Evolutionary conservation across 129 eudicot species (phyloP), one percentile per base, ranked within the genome.

Genomic region (Flaveria trinervia): DNA sequence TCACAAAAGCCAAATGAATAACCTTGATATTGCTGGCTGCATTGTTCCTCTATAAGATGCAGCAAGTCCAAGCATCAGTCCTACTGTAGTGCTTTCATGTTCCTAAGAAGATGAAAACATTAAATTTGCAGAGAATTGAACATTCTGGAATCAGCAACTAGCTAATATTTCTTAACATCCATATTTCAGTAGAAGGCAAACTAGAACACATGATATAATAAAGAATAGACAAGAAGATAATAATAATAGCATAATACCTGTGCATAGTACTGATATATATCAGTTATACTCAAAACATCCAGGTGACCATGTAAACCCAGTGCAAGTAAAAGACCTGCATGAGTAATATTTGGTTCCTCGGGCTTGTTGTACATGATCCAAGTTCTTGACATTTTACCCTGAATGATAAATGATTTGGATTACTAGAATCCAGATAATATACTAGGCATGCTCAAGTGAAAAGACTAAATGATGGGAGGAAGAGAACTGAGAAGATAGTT

Each of bases 1-100:
- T 16, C 39, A 70, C 71, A 62, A 62, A 71, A 50, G 43, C 48
- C 55, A 50, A 30, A 49, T 22, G 56, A 44, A 57, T 36, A 67
- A 91, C 98, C 98, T 91, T 65, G 96, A 91, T 74, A 94, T 85
- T 28, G 97, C 92, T 30, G 97, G 97, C 77, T 91, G 89, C 99
- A 94, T 89, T 57, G 99, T 91, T 73, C 99, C 99, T 82, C 97
- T 84, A 70, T 89, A 86, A 71, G 99, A 94, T 79, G 99, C 99
- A 67, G 99, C 97, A 66, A 94, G 97, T 74, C 99, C 99, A 84
- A 94, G 92, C 99, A 94, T 94, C 68, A 94, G 77, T 75, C 97
- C 99, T 25, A 89, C 96, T 10, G 97, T 89, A 3, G 99, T 94
- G 84, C 92, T 87, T 81, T 94, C 99, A 85, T 94, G 96, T 72